Base-by-base conservation (phyloP, 768 basidiomycete genomes). In the Sarcodon aspratus region DNA sequence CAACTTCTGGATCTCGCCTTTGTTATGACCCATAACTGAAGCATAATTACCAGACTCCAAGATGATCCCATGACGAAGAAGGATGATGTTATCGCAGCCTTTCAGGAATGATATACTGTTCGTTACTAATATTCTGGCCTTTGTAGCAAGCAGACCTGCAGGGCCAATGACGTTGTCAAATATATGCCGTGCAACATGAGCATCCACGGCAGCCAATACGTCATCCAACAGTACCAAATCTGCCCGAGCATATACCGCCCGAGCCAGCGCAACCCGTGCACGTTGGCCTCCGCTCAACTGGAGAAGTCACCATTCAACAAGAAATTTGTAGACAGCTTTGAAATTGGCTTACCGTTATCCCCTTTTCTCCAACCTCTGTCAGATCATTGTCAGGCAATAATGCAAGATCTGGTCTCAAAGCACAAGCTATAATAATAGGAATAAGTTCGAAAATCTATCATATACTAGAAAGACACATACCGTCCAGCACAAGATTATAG, bases 111-210 rank as follows among this genome's bases (percentile, higher is more conserved):
- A 75, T 47, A 94, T 79, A 50, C 80, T 82, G 62, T 95, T 93
- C 37, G 91, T 95, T 45, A 92, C 87, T 4, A 94, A 66, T 47
- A 94, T 74, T 32, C 92, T 73, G 9, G 90, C 90, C 63, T 94
- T 94, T 12, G 78, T 75, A 7, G 85, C 76, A 33, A 95, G 78
- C 1, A 95, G 57, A 48, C 92, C 92, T 51, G 79, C 69, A 2
- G 91, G 90, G 2, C 92, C 92, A 48, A 95, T 84, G 36, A 94
- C 86, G 45, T 87, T 55, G 85, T 86, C 83, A 54, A 91, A 92
- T 11, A 93, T 71, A 60, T 93, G 90, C 4, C 85, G 78, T 11
- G 86, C 87, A 35, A 91, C 89, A 62, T 91, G 88, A n/a, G 84
- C 79, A 56, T 89, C 87, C 6, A 89, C 81, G 12, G 85, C 85